Evolutionary conservation across 805 yeast genomes (phyloP), one percentile per base, ranked within the genome.

Genomic region (Candida pini): DNA sequence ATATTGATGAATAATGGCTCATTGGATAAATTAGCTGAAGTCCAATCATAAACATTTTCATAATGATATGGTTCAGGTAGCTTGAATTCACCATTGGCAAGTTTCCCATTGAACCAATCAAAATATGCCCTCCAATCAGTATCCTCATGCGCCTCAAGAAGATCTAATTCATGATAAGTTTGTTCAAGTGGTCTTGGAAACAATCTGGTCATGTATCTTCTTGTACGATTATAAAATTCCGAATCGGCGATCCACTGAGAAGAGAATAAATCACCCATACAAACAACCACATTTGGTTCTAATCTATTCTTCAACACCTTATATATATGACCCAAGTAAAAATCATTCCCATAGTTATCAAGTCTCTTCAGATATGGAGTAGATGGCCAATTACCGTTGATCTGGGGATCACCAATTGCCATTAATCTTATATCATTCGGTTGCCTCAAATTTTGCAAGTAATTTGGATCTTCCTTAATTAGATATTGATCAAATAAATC

Each of bases 351-450:
- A 51, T 60, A 81, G 36, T 84, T 82, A 53, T 92, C 98, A 18
- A 92, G 62, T 33, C 86, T 60, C 40, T 84, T 81, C 38, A 85
- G 66, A 50, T 79, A 77, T 10, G 80, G 74, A 1, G 95, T 81
- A 18, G 67, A 63, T 6, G 71, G 73, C 82, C 86, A 78, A 47
- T 79, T 75, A 2, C 98, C 98, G 42, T 90, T 84, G 57, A 92
- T 89, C 63, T 92, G 98, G 0, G 98, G 98, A 53, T 92, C 98
- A 6, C 97, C 98, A 57, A 88, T 80, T 5, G 95, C 82, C 44
- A 89, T 57, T 59, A 92, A 59, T 42, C 75, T 76, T 33, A 89
- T 71, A 45, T 47, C 54, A 3, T 56, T 36, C 13, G 20, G 8
- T 12, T 22, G 10, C n/a, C 24, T 12, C n/a, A 12, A 18, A n/a